Conservation (phyloP, 176 grass and related monocot species). For the Chloris gayana region DNA sequence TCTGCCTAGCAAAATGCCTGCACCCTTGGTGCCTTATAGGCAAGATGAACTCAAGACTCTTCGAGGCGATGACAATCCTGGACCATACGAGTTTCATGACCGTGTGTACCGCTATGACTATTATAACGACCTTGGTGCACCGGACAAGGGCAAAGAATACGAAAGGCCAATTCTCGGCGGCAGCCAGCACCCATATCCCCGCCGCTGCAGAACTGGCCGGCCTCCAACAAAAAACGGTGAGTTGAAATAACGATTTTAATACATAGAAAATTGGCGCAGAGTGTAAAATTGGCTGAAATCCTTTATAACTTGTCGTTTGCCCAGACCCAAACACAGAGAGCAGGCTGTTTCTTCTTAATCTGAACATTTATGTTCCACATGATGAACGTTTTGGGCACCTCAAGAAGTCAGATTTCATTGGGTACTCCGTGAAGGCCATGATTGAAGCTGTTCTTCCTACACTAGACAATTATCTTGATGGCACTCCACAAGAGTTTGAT, state of each 20-base stretch:
- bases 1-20: slow-evolving; percentile 75
- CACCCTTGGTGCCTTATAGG: slow-evolving; percentile 51
- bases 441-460: slow-evolving; percentile 55
- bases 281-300: slow-evolving; percentile 18
- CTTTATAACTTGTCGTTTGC: neutral
- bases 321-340: slow-evolving; percentile 77
- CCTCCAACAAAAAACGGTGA: slow-evolving; percentile 38
- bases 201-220: slow-evolving; percentile 75
- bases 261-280: neutral
- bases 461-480: slow-evolving; percentile 44
- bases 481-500: slow-evolving; percentile 61
- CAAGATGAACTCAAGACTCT: slow-evolving; percentile 69
- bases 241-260: neutral
- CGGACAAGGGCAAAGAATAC: slow-evolving; percentile 45
- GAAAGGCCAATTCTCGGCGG: slow-evolving; percentile 67
- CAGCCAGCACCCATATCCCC: slow-evolving; percentile 71
- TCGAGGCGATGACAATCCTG: slow-evolving; percentile 46
- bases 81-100: slow-evolving; percentile 66
- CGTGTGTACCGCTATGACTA: slow-evolving; percentile 74
- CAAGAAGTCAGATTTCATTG: slow-evolving; percentile 84
- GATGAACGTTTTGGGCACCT: slow-evolving; percentile 85
- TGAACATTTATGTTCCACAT: slow-evolving; percentile 72
- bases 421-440: slow-evolving; percentile 64
- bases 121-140: slow-evolving; percentile 83
- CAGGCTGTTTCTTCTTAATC: slow-evolving; percentile 42